Evolutionary conservation across 768 basidiomycete species (phyloP), one percentile per base, ranked within the genome.

Genomic region (Hysterangium stoloniferum): DNA sequence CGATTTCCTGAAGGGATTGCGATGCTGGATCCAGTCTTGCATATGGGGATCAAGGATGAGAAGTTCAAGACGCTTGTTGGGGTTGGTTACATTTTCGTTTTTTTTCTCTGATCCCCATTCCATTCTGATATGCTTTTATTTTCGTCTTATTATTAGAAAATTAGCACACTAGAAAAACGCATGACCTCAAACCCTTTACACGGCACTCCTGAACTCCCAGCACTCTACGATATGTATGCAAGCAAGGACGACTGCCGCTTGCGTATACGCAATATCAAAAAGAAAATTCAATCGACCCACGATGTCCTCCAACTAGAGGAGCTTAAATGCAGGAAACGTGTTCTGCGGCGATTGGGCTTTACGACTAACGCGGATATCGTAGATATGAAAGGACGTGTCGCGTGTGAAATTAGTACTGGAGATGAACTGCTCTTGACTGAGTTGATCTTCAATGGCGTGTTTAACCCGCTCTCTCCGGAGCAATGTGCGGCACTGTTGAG

Each of bases 341-440:
- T 96, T 0, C 75, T 98, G 24, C 79, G 96, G 31, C 78, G 96
- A 29, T 70, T 99, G 5, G 94, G 86, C 0, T 98, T 98, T 72
- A 94, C 92, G 2, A 84, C 78, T 12, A 64, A 81, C 8, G 78
- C 84, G 0, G 95, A 98, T 65, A 96, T 98, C 52, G 91, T 98
- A 19, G 96, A 98, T 63, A 82, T 93, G 77, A 99, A 99, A 70
- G 96, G 96, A 1, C 76, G 96, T 33, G 95, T 99, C 1, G 96
- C 96, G 15, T 99, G 96, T 64, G 96, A 99, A 68, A 98, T 99
- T 67, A 92, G 88, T 62, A 84, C 93, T 2, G 96, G 96, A 6
- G 96, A 99, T 61, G 96, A 99, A 68, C 69, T 99, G 45, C 73
- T 99, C 29, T 74, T 99, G 55, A 99, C 96, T 1, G 96, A 98